phyloP scores from a whole-genome alignment of 1,284 basidiomycete species.

The Clitocybe nebularis region DNA sequence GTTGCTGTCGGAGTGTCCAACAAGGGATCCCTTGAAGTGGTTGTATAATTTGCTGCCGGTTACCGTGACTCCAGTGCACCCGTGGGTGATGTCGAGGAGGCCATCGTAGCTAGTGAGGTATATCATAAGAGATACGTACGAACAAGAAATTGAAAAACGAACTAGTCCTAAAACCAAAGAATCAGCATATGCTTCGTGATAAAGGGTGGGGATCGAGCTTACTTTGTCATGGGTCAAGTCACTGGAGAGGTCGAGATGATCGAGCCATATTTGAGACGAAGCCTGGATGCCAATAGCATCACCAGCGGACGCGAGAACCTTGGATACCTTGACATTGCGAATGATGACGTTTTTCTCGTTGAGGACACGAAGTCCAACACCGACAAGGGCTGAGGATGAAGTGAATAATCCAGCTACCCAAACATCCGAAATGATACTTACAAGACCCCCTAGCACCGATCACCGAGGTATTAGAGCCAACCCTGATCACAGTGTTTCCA shows the following conservation, averaged over 20 bases:
- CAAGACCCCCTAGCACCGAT: conserved; percentile 29
- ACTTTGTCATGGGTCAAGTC: conserved; percentile 43
- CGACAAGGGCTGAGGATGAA: conserved; percentile 34
- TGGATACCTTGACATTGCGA: conserved; percentile 46
- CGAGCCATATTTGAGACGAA: conserved; percentile 43
- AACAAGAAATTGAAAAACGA: not conserved
- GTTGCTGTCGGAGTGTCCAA: conserved; percentile 41
- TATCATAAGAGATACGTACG: not conserved
- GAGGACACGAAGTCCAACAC: conserved; percentile 39
- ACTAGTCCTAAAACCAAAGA: not conserved
- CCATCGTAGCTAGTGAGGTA: conserved; percentile 32
- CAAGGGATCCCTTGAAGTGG: conserved; percentile 40
- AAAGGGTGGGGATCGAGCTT: not conserved
- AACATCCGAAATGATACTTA: conserved; percentile 17
- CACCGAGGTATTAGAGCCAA: conserved; percentile 43
- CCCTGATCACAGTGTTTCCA: conserved; percentile 35
- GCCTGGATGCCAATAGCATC: conserved; percentile 41
- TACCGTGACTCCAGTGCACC: conserved; percentile 36
- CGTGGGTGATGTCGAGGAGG: conserved; percentile 38
- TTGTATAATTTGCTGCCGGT: conserved; percentile 35
- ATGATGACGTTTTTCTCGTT: conserved; percentile 43
- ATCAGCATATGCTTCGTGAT: not conserved
- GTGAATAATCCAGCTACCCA: not conserved
- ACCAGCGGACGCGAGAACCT: conserved; percentile 41
- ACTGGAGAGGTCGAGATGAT: conserved; percentile 42